phyloP scores from a whole-genome alignment of 495 filamentous ascomycete species.

The Hyaloscypha finlandica region DNA sequence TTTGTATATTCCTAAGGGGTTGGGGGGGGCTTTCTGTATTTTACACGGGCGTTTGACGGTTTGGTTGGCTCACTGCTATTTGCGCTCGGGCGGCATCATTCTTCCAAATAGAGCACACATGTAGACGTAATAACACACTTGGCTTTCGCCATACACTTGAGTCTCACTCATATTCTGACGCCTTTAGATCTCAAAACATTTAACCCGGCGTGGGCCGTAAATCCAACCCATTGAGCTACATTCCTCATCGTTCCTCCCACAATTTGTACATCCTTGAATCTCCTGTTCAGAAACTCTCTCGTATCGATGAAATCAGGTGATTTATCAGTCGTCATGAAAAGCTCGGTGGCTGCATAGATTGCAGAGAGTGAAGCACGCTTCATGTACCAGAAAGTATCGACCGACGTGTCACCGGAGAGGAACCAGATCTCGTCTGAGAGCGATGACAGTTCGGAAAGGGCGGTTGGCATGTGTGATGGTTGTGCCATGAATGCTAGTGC shows the following conservation, averaged over 20 bases:
- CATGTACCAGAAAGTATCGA: slow-evolving; percentile 90
- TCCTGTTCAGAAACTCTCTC: slow-evolving; percentile 72
- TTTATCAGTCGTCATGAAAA: slow-evolving; percentile 89
- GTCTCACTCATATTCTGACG: slow-evolving; percentile 49
- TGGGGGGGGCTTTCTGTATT: neutral
- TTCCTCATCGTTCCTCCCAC: slow-evolving; percentile 60
- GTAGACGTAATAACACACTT: neutral
- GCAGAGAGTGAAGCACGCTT: slow-evolving; percentile 75
- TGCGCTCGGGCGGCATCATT: neutral
- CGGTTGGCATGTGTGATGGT: slow-evolving; percentile 70
- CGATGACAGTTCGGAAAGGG: slow-evolving; percentile 73
- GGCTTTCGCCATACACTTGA: neutral
- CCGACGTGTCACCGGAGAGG: slow-evolving; percentile 76
- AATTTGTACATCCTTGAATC: slow-evolving; percentile 67
- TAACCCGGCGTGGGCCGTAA: slow-evolving; percentile 64
- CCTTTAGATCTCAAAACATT: slow-evolving; percentile 68
- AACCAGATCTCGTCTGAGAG: slow-evolving; percentile 87
- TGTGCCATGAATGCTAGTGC: slow-evolving; percentile 89
- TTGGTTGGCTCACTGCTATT: neutral
- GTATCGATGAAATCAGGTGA: slow-evolving; percentile 70
- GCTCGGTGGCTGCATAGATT: slow-evolving; percentile 83
- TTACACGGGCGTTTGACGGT: neutral
- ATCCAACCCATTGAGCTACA: slow-evolving; percentile 73
- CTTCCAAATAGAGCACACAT: neutral
- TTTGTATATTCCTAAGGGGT: neutral